These are phyloP conservation scores for Septoria petroselini DNA, from an alignment of 2,329 filamentous ascomycete genomes.

Conservation along the genomic window DNA sequence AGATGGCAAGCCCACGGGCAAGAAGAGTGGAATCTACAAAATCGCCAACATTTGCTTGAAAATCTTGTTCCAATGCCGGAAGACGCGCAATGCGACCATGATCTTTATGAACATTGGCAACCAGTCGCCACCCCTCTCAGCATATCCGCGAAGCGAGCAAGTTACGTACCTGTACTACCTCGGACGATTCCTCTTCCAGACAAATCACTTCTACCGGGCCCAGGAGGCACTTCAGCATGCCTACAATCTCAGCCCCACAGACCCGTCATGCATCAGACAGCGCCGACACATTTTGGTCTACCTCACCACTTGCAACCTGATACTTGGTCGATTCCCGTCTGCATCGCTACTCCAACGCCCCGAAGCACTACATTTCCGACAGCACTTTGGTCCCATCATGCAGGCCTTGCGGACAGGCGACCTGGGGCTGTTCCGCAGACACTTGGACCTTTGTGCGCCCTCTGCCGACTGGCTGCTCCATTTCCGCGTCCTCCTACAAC, in stretches of 20 bases:
- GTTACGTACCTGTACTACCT: slow-evolving; percentile 95
- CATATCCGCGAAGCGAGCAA: slow-evolving; percentile 81
- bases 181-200: slow-evolving; percentile 82
- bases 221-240: slow-evolving; percentile 72
- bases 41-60: slow-evolving; percentile 89
- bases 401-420: slow-evolving; percentile 70
- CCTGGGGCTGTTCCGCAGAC: slow-evolving; percentile 67
- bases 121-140: slow-evolving; percentile 73
- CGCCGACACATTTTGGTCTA: slow-evolving; percentile 77
- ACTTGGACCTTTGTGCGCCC: slow-evolving; percentile 54
- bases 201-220: slow-evolving; percentile 76
- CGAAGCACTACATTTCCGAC: slow-evolving; percentile 63
- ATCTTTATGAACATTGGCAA: slow-evolving; percentile 86
- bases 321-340: slow-evolving; percentile 80
- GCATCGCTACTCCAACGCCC: slow-evolving; percentile 62
- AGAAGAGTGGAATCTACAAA: slow-evolving; percentile 82
- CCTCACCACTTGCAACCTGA: slow-evolving; percentile 76
- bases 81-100: slow-evolving; percentile 78
- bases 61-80: slow-evolving; percentile 81
- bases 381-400: slow-evolving; percentile 71
- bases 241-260: slow-evolving; percentile 67
- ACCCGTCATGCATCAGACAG: slow-evolving; percentile 57
- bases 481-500: slow-evolving; percentile 70
- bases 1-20: slow-evolving; percentile 68
- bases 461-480: slow-evolving; percentile 71